phyloP scores from a whole-genome alignment of 768 basidiomycete genomes.

The Kwoniella heveanensis region DNA sequence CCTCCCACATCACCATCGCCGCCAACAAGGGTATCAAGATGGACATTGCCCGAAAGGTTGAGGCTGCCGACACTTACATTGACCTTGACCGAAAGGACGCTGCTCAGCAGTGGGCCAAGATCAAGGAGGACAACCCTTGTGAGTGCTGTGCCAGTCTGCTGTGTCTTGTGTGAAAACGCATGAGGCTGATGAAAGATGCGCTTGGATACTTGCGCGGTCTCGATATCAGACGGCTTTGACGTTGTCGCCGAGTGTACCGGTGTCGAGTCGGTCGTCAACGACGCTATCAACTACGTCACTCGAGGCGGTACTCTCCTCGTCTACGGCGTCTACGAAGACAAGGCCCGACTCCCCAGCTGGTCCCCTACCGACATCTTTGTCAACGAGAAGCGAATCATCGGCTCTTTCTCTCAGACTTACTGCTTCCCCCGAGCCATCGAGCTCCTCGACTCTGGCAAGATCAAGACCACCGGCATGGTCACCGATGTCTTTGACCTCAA shows the following conservation, averaged over 20 bases:
- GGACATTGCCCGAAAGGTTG: constrained; percentile 76
- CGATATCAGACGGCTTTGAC: constrained; percentile 73
- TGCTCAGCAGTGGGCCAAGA: constrained; percentile 73
- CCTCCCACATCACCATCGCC: constrained; percentile 75
- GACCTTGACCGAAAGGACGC: constrained; percentile 78
- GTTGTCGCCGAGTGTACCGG: constrained; percentile 82
- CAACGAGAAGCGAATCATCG: constrained; percentile 76
- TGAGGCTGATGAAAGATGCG: too few species aligned
- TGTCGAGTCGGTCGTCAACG: constrained; percentile 81
- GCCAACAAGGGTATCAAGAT: constrained; percentile 80
- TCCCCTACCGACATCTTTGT: constrained; percentile 77
- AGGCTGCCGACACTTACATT: constrained; percentile 80
- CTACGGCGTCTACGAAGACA: constrained; percentile 88
- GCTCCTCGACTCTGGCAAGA: constrained; percentile 82
- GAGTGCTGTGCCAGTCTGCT: too few species aligned
- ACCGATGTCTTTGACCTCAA: constrained; percentile 65
- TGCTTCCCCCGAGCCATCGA: constrained; percentile 90
- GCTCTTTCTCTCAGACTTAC: constrained; percentile 83
- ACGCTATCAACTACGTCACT: constrained; percentile 84
- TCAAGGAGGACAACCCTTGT: constrained; percentile 76
- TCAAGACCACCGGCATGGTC: constrained; percentile 79
- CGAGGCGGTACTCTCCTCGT: constrained; percentile 58
- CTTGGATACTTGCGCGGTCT: neutral
- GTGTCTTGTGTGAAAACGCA: too few species aligned
- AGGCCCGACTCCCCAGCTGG: constrained; percentile 75